Evolutionary conservation across 2,329 filamentous ascomycete species (phyloP).

Genomic region (Pseudogymnoascus sp.): DNA sequence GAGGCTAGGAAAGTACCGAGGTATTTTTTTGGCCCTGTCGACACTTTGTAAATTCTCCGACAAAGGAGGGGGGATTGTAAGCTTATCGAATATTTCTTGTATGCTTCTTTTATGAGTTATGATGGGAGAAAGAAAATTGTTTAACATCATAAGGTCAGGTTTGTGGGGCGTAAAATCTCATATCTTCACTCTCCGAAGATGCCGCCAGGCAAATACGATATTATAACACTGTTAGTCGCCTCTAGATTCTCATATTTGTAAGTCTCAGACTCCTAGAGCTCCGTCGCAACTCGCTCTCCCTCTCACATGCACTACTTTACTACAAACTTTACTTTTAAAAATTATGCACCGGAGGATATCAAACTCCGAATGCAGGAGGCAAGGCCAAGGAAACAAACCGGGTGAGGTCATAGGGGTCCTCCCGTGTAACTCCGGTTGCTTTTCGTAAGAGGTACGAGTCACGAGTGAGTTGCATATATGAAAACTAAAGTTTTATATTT

Average conservation of each 20-base stretch:
- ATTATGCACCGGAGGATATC: neutral
- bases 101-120: neutral
- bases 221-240: neutral
- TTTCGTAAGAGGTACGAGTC: neutral
- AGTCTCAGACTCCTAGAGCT: neutral
- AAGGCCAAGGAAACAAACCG: neutral
- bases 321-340: neutral
- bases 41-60: constrained; percentile 2
- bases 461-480: neutral
- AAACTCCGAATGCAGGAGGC: neutral
- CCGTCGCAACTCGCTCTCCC: neutral
- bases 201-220: neutral
- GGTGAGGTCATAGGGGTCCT: constrained; percentile 5
- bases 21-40: neutral
- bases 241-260: neutral
- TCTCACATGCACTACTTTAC: neutral
- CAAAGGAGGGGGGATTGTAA: neutral
- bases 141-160: neutral
- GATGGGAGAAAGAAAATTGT: neutral
- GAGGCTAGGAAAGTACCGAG: neutral
- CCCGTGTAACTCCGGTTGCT: neutral
- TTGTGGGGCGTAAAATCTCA: neutral
- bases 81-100: neutral
- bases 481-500: neutral
- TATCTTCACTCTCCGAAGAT: neutral